Evolutionary conservation across 1,139 yeast species (phyloP).

Genomic region (Fermentozyma sake): DNA sequence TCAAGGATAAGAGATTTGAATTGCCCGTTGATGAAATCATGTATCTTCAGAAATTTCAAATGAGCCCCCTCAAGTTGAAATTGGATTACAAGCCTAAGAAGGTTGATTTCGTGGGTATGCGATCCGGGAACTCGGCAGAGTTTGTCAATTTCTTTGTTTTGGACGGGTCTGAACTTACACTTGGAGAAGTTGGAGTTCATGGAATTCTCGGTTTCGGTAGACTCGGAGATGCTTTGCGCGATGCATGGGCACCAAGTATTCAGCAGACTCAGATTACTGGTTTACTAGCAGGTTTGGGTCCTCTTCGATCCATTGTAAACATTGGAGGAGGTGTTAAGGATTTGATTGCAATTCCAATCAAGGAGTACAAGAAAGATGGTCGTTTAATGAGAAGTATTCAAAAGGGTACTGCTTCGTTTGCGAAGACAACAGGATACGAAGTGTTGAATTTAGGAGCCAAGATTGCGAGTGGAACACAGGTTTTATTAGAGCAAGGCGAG

Average conservation of each 20-base stretch:
- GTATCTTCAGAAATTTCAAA: slow-evolving; percentile 65
- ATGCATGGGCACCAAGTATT: slow-evolving; percentile 84
- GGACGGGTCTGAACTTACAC: slow-evolving; percentile 73
- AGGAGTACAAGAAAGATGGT: slow-evolving; percentile 72
- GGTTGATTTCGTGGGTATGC: slow-evolving; percentile 74
- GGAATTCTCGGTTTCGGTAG: slow-evolving; percentile 75
- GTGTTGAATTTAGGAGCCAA: slow-evolving; percentile 78
- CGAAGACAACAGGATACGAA: slow-evolving; percentile 78
- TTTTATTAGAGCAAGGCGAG: slow-evolving; percentile 75
- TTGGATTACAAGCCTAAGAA: slow-evolving; percentile 92
- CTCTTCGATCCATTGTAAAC: slow-evolving; percentile 71
- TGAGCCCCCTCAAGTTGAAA: slow-evolving; percentile 59
- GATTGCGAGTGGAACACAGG: slow-evolving; percentile 86
- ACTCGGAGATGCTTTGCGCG: slow-evolving; percentile 51
- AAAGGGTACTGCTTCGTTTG: slow-evolving; percentile 74
- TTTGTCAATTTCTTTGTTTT: slow-evolving; percentile 82
- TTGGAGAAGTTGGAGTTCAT: slow-evolving; percentile 59
- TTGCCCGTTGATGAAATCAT: slow-evolving; percentile 56
- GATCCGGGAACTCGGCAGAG: slow-evolving; percentile 83
- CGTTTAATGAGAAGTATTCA: slow-evolving; percentile 66
- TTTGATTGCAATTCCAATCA: slow-evolving; percentile 66
- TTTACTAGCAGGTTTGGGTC: slow-evolving; percentile 72
- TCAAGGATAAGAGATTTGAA: slow-evolving; percentile 66
- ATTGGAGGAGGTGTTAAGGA: slow-evolving; percentile 78
- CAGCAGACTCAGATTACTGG: slow-evolving; percentile 73